Percentiles rank a stretch among this genome's conserved stretches.
Conservation (phyloP, 1,139 yeast genomes). For the Keqinozyma sinolaborantium region DNA sequence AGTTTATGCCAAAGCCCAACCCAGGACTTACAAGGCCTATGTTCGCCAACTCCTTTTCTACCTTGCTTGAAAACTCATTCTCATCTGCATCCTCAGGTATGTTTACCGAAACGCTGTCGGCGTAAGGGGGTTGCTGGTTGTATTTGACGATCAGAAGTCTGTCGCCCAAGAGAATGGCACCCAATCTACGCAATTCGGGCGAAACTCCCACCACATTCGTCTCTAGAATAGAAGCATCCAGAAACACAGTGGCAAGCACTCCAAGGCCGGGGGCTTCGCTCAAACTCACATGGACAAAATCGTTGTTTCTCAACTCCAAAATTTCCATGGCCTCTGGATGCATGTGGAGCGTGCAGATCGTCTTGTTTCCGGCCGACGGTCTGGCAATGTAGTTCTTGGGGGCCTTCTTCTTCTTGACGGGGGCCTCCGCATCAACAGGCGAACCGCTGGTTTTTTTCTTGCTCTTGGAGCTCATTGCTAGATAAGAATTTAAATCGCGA, state of each 20-base stretch:
- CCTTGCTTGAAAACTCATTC: slow-evolving; percentile 9
- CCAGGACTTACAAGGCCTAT: slow-evolving; percentile 61
- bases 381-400: slow-evolving; percentile 56
- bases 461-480: slow-evolving; percentile 9
- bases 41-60: slow-evolving; percentile 42
- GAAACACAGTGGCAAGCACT: slow-evolving; percentile 44
- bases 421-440: slow-evolving; percentile 12
- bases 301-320: slow-evolving; percentile 52
- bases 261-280: slow-evolving; percentile 42
- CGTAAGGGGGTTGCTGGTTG: slow-evolving; percentile 48
- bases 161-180: slow-evolving; percentile 71
- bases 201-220: slow-evolving; percentile 57
- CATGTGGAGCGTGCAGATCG: slow-evolving; percentile 38
- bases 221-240: slow-evolving; percentile 38
- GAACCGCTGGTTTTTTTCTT: slow-evolving; percentile 21
- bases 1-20: slow-evolving; percentile 18
- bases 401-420: slow-evolving; percentile 40
- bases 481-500: neutral
- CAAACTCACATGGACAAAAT: slow-evolving; percentile 48
- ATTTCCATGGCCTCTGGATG: slow-evolving; percentile 52
- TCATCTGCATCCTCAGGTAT: slow-evolving; percentile 4
- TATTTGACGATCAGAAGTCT: slow-evolving; percentile 51
- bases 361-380: slow-evolving; percentile 36
- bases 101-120: slow-evolving; percentile 21
- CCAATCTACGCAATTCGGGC: slow-evolving; percentile 42